phyloP scores from a whole-genome alignment of 176 grass and related monocot genomes.

The Carex scoparia region DNA sequence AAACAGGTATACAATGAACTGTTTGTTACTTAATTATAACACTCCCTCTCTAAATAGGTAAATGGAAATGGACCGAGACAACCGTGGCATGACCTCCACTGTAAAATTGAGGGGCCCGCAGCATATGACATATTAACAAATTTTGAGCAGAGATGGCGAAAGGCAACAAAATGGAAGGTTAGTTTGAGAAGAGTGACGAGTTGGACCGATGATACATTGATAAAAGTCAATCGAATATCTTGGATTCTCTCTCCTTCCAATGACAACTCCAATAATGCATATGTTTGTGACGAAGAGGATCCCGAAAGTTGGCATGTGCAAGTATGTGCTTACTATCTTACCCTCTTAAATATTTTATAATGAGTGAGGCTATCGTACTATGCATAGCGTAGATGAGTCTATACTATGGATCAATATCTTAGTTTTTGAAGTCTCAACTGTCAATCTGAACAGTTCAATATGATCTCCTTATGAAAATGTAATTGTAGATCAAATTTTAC shows the following conservation, averaged over 20 bases:
- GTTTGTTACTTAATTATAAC: not conserved
- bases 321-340: constrained; percentile 23
- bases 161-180: constrained; percentile 57
- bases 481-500: too few species aligned
- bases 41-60: constrained; percentile 15
- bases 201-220: constrained; percentile 49
- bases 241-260: constrained; percentile 46
- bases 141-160: constrained; percentile 61
- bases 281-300: constrained; percentile 41
- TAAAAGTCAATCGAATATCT: constrained; percentile 54
- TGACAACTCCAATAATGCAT: constrained; percentile 19
- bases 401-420: too few species aligned
- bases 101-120: constrained; percentile 52
- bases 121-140: constrained; percentile 60
- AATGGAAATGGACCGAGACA: constrained; percentile 46
- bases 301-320: constrained; percentile 58
- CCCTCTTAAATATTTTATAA: not conserved
- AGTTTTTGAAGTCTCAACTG: too few species aligned
- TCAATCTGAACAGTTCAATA: too few species aligned
- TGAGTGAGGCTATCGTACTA: too few species aligned
- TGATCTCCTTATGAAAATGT: too few species aligned
- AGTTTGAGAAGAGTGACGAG: constrained; percentile 43
- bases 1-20: not conserved
- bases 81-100: constrained; percentile 59
- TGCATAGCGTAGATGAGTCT: too few species aligned